Evolutionary conservation across 2,329 filamentous ascomycete genomes (phyloP), one percentile per base, ranked within the genome.

Genomic region (Penicillium brevicompactum): DNA sequence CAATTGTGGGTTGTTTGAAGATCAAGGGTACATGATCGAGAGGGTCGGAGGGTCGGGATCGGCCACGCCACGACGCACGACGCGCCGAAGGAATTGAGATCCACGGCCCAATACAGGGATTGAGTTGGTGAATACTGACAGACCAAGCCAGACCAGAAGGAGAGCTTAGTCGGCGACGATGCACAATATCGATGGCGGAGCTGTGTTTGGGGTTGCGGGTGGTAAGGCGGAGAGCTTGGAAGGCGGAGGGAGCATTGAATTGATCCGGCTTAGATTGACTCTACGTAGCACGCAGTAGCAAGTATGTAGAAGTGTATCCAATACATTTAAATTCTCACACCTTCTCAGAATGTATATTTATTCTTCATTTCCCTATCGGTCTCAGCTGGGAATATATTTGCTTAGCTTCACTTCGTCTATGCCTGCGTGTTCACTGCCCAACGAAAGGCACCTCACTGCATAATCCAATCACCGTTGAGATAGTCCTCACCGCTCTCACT

Each of bases 11-110:
- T 51, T 54, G 62, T 42, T 48, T 51, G 45, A 55, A 59, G 59
- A 65, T 65, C 67, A 71, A 63, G 62, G 66, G 68, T 61, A 67
- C 71, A 74, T 73, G 59, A 53, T 70, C 68, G 61, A 62, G 55
- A 57, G 32, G 56, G 27, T 55, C 50, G 62, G 56, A 58, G 32
- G 56, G 34, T 55, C 50, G 62, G 56, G 49, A 55, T 42, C 47
- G 52, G 56, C 54, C 31, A 61, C 53, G 51, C 57, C 49, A 58
- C 54, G 49, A 49, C 44, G 51, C 48, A 52, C 46, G 38, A 51
- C 42, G 54, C 40, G 53, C 51, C 48, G 22, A 53, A 21, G 37
- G 18, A 54, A 57, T 54, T 51, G 49, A 46, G 3, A 46, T 48
- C 37, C 34, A 40, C 45, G 32, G 38, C 31, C 14, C 32, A 31